Evolutionary conservation across 352 stramenopile species (phyloP), one percentile per base, ranked within the genome.

Genomic region (Phytophthora citrophthora): DNA sequence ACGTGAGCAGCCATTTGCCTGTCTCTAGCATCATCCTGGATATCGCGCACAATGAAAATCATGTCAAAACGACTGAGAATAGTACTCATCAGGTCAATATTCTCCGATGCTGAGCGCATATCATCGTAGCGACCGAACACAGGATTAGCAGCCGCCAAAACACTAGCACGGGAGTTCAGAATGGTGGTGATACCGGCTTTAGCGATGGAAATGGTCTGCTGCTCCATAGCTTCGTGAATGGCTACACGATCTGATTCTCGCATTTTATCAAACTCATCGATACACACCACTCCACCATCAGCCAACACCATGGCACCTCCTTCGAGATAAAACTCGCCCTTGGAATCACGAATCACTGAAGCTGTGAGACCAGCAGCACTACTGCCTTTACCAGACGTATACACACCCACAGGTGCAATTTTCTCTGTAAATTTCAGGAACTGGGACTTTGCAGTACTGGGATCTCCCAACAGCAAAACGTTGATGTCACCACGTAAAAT

Each of bases 201-300:
- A 11, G 97, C 97, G 40, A 99, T 96, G 51, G 93, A 98, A 61
- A 99, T 99, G 5, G 98, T 99, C 68, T 99, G 98, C 75, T 99
- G 98, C 76, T 99, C 98, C 98, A 99, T 99, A 9, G 97, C 97
- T 77, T 99, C 97, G 75, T 99, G 97, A 64, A 99, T 99, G 38
- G 97, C 97, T 7, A 99, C 96, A 43, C 97, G 90, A 77, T 99
- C 91, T 12, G 86, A 88, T 62, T 97, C 89, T 34, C 88, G 76
- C 90, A 97, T 98, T 68, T 98, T 98, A 71, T 98, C 95, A 44
- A 98, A 98, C 76, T 98, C 91, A 59, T 99, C 97, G 70, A 99
- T 99, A 50, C 96, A 99, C 23, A 99, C 97, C 55, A 99, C 94
- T 0, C 97, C 97, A 41, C 97, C 97, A 72, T 99, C 97, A 0